Base-by-base conservation (phyloP, 768 basidiomycete species). In the Lactarius sp. region DNA sequence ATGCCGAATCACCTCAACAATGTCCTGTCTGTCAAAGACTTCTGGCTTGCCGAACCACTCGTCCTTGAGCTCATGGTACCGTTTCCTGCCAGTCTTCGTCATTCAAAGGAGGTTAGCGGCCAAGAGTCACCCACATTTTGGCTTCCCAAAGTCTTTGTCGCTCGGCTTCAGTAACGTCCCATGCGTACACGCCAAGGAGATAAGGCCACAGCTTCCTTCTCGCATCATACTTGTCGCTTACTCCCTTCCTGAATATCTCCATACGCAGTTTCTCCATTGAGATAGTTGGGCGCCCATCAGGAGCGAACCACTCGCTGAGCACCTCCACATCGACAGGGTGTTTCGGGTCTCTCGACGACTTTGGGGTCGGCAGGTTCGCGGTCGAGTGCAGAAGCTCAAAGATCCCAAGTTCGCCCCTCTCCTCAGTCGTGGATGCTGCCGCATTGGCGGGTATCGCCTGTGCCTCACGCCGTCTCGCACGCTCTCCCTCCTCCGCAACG, bases 401-500 rank as follows among this genome's bases (percentile, higher is more conserved):
- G 6, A 94, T 86, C 0, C 94, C 94, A 34, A 94, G 74, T 1
- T 88, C 86, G 2, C 64, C 60, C 6, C 44, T 31, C 10, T 65
- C 64, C 60, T 64, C 64, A 13, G 54, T 13, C 10, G 59, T 55
- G 58, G 61, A 66, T 49, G 61, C 78, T 13, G 80, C 76, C 3
- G 77, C 78, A 6, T 82, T 78, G 3, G 85, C 75, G 4, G 85
- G 84, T 13, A 90, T 69, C 0, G 82, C 78, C 71, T 88, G 87
- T 0, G 89, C 85, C 73, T 99, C 97, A 50, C 83, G 81, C 67
- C 86, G 77, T 49, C 97, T 81, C 6, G 94, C 86, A 16, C 92
- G 82, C 73, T 99, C 97, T 18, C 97, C 97, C 73, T 98, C 97
- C 74, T 99, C 97, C 2, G 97, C 97, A 1, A 98, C 97, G 62